Evolutionary conservation across 2,329 filamentous ascomycete species (phyloP).

Genomic region (Pyrenophora teres): DNA sequence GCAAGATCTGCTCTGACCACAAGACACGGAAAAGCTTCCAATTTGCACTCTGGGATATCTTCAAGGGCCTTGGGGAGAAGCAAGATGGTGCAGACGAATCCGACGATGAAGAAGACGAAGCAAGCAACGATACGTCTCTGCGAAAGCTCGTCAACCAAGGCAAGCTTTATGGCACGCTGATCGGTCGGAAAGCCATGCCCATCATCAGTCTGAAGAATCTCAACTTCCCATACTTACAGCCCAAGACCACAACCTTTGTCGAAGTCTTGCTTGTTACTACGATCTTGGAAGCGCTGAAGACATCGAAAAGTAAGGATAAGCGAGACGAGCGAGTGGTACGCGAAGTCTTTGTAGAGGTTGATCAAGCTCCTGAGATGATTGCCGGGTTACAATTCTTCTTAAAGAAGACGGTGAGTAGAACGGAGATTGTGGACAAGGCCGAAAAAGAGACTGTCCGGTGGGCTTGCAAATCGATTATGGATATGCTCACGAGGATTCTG

Average conservation of each 20-base stretch:
- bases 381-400: slow-evolving; percentile 80
- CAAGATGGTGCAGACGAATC: slow-evolving; percentile 66
- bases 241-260: slow-evolving; percentile 76
- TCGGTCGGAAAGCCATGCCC: slow-evolving; percentile 63
- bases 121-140: slow-evolving; percentile 55
- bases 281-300: slow-evolving; percentile 68
- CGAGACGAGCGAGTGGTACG: slow-evolving; percentile 64
- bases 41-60: slow-evolving; percentile 83
- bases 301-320: slow-evolving; percentile 47
- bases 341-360: slow-evolving; percentile 68
- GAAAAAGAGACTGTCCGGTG: slow-evolving; percentile 58
- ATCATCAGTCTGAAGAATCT: slow-evolving; percentile 69
- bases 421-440: slow-evolving; percentile 56
- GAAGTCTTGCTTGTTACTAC: slow-evolving; percentile 79
- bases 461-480: slow-evolving; percentile 49
- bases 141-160: slow-evolving; percentile 69
- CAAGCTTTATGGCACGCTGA: slow-evolving; percentile 67
- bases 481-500: slow-evolving; percentile 44
- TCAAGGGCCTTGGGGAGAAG: slow-evolving; percentile 81
- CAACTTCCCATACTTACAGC: slow-evolving; percentile 76
- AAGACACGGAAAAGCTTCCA: slow-evolving; percentile 84
- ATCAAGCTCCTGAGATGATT: slow-evolving; percentile 69
- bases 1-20: slow-evolving; percentile 74
- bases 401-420: slow-evolving; percentile 72
- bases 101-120: slow-evolving; percentile 59